These are phyloP conservation scores for Lagenaria siceraria DNA, from an alignment of 306 rosid genomes.

Conservation along the genomic window DNA sequence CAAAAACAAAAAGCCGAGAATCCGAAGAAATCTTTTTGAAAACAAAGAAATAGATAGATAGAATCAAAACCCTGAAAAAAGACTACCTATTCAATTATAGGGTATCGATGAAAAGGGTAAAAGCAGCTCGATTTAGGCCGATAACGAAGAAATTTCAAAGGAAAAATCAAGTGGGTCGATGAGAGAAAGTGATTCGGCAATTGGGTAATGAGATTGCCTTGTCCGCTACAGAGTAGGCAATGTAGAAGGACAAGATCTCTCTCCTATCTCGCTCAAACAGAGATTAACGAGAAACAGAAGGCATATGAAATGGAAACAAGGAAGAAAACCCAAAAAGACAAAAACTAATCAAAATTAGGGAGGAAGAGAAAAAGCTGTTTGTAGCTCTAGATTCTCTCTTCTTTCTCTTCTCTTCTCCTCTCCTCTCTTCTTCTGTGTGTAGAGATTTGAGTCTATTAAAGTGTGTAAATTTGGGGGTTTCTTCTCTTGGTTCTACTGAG, in stretches of 20 bases:
- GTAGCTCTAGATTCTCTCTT: background rate
- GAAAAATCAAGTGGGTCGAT: background rate
- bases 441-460: background rate
- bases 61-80: constrained; percentile 5
- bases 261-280: constrained; percentile 9
- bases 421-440: background rate
- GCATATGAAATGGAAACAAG: background rate
- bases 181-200: background rate
- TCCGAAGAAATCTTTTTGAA: background rate
- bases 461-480: background rate
- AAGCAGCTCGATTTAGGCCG: constrained; percentile 11
- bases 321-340: background rate
- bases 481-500: constrained; percentile 2
- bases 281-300: background rate
- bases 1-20: background rate
- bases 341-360: background rate
- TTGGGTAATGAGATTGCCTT: constrained; percentile 28
- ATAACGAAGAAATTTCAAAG: constrained; percentile 1
- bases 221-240: constrained; percentile 45
- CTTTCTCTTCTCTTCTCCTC: background rate
- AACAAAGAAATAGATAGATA: background rate
- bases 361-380: background rate
- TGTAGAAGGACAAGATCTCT: constrained; percentile 41
- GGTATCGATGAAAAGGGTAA: constrained; percentile 14
- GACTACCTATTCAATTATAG: constrained; percentile 11